Base-by-base conservation (phyloP, 306 rosid genomes). In the Pachyrhizus erosus region DNA sequence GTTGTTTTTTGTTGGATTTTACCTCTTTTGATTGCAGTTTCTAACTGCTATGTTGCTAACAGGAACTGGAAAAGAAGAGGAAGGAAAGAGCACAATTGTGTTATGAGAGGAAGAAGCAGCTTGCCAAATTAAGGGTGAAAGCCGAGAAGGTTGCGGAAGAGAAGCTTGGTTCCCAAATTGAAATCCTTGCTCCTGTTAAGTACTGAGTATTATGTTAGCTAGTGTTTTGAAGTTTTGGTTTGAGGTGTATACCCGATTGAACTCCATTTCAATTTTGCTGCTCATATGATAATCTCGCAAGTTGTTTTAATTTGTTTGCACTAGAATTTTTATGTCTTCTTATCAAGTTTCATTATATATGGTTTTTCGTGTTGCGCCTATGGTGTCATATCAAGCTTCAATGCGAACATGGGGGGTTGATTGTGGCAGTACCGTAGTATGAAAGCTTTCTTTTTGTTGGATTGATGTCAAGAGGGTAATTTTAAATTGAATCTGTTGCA, bases 31-130 rank as follows among this genome's bases (percentile, higher is more conserved):
- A 48, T 52, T 48, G 29, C 12, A 3, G 73, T 72, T 48, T 77
- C 64, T 65, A 18, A 52, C 26, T 55, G 46, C 29, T 69, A 21
- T 76, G 18, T 52, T 10, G 27, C 1, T 40, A 29, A 37, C 89
- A 89, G 91, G 92, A 89, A 42, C 84, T 91, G 15, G 96, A 91
- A 58, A 82, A 87, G 81, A 91, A 91, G 96, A 85, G 96, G 40
- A 91, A 91, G 67, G 90, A 91, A 52, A 86, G 76, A 20, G 45
- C 91, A n/a, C 83, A 76, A 26, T 14, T 87, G 75, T 66, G 46
- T 14, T 89, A 88, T n/a, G 93, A 91, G 79, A 88, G 87, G 80
- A 91, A 86, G 90, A 91, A 88, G 85, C 91, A 81, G 26, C 89
- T 91, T 20, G 55, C 6, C 31, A 89, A 91, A 52, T 85, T 91